Base-by-base conservation (phyloP, 2,329 filamentous ascomycete species). In the Aureobasidium musti region DNA sequence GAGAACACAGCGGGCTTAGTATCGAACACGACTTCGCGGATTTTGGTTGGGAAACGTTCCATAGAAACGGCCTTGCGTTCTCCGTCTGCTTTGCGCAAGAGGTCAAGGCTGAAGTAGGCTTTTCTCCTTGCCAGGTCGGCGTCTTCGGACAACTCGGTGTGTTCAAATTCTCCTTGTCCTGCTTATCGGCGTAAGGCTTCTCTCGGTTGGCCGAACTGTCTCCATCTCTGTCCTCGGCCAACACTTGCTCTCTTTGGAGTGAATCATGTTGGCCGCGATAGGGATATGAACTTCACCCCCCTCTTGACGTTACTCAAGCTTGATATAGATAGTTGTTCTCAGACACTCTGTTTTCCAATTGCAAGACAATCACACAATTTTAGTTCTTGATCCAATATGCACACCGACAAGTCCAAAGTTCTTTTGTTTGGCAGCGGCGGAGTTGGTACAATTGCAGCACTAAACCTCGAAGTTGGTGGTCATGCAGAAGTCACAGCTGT, bases 391-490 rank as follows among this genome's bases (percentile, higher is more conserved):
- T 43, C 19, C 17, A 45, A 45, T 28, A 65, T 65, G 63, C 53
- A 56, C 28, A 57, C 52, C 30, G 64, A 66, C n/a, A 66, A 60
- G 49, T 72, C 72, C 11, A 67, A 67, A 28, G 77, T 87, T 3
- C 78, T 87, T 5, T 72, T 87, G 5, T 75, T 87, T 17, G 85
- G 86, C 23, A 78, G 79, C 11, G 86, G 86, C 10, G 83, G 83
- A 7, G 81, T 87, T 1, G 85, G 85, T 28, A 82, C 84, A 0
- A 84, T 87, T 71, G 82, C 82, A 3, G 83, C 83, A 5, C 81
- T 84, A 50, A 82, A 82, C 30, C 78, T 88, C 21, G 82, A 87
- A 71, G 72, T 75, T 6, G 83, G 83, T 5, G 80, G 79, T 8
- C 75, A 77, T 23, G 83, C 84, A n/a, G 50, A 76, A 10, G 84